phyloP scores from a whole-genome alignment of 805 yeast species.

The Starmerella bombicola region DNA sequence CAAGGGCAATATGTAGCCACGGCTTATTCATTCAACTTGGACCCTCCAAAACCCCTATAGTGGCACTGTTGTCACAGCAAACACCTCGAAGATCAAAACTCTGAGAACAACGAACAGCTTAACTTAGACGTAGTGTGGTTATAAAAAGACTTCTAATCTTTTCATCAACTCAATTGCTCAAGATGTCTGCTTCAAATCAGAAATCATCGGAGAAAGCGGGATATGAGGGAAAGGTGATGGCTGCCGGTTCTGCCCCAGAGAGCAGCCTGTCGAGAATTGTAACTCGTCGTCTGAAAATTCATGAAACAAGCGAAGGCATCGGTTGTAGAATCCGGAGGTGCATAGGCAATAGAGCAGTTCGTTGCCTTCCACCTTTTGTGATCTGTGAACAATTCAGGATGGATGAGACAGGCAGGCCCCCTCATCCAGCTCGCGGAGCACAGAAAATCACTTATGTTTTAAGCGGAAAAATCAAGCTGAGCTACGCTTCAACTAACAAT shows the following conservation, averaged over 20 bases:
- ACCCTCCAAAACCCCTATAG: too few relatives aligned
- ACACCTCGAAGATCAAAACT: too few relatives aligned
- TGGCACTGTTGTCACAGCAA: too few relatives aligned
- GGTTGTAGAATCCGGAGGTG: constrained; percentile 15
- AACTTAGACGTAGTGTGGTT: too few relatives aligned
- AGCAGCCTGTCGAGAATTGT: constrained; percentile 30
- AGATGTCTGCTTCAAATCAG: too few relatives aligned
- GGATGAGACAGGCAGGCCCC: constrained; percentile 18
- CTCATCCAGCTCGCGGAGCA: constrained; percentile 21
- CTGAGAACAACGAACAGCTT: too few relatives aligned
- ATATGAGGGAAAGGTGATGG: too few relatives aligned
- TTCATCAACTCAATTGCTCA: too few relatives aligned
- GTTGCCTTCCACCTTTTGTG: constrained; percentile 22
- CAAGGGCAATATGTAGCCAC: too few relatives aligned
- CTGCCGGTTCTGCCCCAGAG: neutral
- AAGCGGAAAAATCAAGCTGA: constrained; percentile 13
- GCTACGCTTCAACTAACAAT: constrained; percentile 17
- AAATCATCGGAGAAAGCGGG: too few relatives aligned
- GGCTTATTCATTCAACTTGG: too few relatives aligned
- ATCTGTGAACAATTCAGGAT: constrained; percentile 19
- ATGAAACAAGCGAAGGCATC: constrained; percentile 16
- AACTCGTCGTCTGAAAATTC: constrained; percentile 10
- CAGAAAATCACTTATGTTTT: constrained; percentile 18
- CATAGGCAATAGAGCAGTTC: constrained; percentile 13
- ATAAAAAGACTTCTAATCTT: too few relatives aligned